Evolutionary conservation across 73 alveolate genomes (phyloP).

Genomic region (Breviolum minutum): DNA sequence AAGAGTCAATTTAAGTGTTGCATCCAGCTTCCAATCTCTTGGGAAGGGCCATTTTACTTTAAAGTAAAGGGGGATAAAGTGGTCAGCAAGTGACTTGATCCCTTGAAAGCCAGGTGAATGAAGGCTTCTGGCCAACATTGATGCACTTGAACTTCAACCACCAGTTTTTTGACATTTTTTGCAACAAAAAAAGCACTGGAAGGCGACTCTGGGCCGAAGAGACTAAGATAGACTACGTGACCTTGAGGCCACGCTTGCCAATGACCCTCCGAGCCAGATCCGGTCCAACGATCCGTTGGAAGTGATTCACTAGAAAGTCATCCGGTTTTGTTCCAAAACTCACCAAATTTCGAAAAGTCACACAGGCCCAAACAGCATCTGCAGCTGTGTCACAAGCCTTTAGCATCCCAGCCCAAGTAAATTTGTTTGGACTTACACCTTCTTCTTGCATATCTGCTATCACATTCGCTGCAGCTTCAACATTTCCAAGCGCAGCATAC

Average conservation of each 20-base stretch:
- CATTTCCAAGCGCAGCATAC: constrained; percentile 50
- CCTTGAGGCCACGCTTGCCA: constrained; percentile 21
- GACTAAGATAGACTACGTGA: not conserved
- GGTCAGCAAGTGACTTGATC: not conserved
- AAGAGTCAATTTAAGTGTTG: no score
- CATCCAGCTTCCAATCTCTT: no score
- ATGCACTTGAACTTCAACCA: no score
- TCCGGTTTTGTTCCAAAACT: constrained; percentile 25
- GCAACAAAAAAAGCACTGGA: not conserved
- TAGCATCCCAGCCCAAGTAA: constrained; percentile 74
- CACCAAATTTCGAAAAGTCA: constrained; percentile 38
- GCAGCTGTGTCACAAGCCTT: constrained; percentile 46
- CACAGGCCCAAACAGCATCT: constrained; percentile 78
- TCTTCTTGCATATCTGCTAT: constrained; percentile 74
- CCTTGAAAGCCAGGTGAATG: no score
- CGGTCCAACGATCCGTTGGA: constrained; percentile 4
- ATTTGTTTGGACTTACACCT: constrained; percentile 35
- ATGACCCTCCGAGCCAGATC: not conserved
- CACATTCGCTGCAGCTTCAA: constrained; percentile 77
- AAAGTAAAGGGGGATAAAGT: not conserved
- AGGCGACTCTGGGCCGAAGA: not conserved
- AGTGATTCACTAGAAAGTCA: not conserved
- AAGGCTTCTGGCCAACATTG: no score
- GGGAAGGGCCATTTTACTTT: no score
- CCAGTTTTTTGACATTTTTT: no score